A percentile compares a stretch with the other conserved stretches of the same genome.
Conservation (phyloP, 257 asterid genomes). For the Solanum habrochaites region DNA sequence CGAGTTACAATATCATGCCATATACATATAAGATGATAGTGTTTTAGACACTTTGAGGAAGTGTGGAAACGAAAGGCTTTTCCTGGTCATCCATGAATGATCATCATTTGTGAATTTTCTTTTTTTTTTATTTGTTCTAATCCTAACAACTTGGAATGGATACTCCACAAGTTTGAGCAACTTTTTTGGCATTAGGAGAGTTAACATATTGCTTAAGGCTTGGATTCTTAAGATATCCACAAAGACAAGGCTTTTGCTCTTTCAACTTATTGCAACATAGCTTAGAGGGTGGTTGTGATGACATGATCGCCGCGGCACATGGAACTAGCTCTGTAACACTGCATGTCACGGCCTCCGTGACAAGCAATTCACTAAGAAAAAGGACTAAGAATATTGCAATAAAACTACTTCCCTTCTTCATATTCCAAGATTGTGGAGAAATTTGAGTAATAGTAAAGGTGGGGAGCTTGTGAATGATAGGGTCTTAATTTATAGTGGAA, state of each 20-base stretch:
- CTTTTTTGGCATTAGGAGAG: slow-evolving; percentile 12
- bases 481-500: neutral
- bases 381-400: neutral
- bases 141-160: slow-evolving; percentile 1
- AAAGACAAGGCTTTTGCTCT: slow-evolving; percentile 23
- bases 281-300: neutral
- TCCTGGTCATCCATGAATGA: neutral
- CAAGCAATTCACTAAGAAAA: neutral
- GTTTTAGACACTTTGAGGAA: neutral
- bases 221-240: slow-evolving; percentile 16
- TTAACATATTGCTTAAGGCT: slow-evolving; percentile 4
- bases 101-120: neutral
- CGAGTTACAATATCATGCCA: neutral
- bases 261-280: slow-evolving; percentile 11
- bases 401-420: neutral
- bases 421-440: neutral
- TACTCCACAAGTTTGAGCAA: slow-evolving; percentile 8
- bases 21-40: neutral
- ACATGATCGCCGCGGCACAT: slow-evolving; percentile 1
- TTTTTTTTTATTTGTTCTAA: neutral
- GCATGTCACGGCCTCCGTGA: slow-evolving; percentile 15
- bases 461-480: neutral
- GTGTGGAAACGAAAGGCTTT: neutral
- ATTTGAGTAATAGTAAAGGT: neutral
- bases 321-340: neutral